These are phyloP conservation scores for Bombardia bombarda DNA, from an alignment of 495 filamentous ascomycete genomes.

Conservation along the genomic window DNA sequence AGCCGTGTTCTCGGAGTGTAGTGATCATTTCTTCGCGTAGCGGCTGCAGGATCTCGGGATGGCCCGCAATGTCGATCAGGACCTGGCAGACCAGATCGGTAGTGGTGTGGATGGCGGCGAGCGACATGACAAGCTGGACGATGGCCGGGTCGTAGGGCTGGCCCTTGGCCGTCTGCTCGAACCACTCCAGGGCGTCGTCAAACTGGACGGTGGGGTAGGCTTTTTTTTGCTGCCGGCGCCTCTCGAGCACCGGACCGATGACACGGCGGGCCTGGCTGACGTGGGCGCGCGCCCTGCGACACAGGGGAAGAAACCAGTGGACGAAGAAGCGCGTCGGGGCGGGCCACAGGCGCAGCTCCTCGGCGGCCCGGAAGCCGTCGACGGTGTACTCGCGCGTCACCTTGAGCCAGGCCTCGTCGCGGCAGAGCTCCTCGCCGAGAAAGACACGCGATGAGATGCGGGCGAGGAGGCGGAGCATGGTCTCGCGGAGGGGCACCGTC, in stretches of 20 bases:
- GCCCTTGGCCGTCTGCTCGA: conserved; percentile 21
- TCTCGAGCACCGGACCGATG: conserved; percentile 20
- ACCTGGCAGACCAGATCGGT: conserved; percentile 27
- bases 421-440: conserved; percentile 38
- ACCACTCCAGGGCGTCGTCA: conserved; percentile 31
- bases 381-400: conserved; percentile 33
- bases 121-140: conserved; percentile 20
- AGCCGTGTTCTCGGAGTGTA: conserved; percentile 24
- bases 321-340: conserved; percentile 22
- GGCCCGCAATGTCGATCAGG: conserved; percentile 26
- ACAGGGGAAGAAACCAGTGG: conserved; percentile 27
- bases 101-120: conserved; percentile 29
- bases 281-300: conserved; percentile 10
- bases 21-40: conserved; percentile 30
- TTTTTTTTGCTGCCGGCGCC: conserved; percentile 15
- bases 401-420: conserved; percentile 35
- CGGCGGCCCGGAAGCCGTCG: conserved; percentile 17
- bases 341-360: conserved; percentile 26
- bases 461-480: conserved; percentile 26
- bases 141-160: conserved; percentile 17
- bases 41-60: conserved; percentile 26
- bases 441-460: conserved; percentile 40
- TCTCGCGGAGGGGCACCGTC: conserved; percentile 6
- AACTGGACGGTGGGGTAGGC: conserved; percentile 5
- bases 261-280: conserved; percentile 15